These are phyloP conservation scores for Gossypium ekmanianum DNA, from an alignment of 345 rosid species.

Conservation along the genomic window DNA sequence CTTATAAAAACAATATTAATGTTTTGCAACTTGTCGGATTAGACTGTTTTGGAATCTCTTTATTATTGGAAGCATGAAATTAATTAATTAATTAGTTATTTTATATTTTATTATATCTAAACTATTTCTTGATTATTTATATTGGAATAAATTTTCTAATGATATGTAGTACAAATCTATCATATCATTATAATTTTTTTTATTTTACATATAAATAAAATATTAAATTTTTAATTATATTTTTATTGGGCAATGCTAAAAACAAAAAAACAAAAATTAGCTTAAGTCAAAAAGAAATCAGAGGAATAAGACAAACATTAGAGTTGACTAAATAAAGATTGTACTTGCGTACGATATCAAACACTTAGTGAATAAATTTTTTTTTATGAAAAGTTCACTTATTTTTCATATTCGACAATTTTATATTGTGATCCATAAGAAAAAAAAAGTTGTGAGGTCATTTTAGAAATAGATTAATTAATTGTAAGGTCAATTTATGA, in stretches of 20 bases:
- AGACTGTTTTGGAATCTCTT: background rate
- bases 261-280: background rate
- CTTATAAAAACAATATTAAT: background rate
- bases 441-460: background rate
- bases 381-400: too few species aligned
- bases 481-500: too few species aligned
- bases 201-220: too few species aligned
- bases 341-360: background rate
- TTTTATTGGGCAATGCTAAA: too few species aligned
- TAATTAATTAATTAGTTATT: too few species aligned
- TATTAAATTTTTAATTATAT: too few species aligned
- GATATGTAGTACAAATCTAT: background rate
- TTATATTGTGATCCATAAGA: too few species aligned
- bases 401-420: too few species aligned
- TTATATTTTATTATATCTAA: background rate
- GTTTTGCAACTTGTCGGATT: constrained; percentile 1
- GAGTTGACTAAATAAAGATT: constrained; percentile 3
- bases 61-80: background rate
- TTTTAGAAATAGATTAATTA: too few species aligned
- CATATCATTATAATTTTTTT: background rate
- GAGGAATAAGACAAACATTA: background rate
- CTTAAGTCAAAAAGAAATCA: background rate
- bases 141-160: background rate
- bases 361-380: too few species aligned
- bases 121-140: background rate